These are phyloP conservation scores for Didymella exigua DNA, from an alignment of 2,329 filamentous ascomycete species.

Conservation along the genomic window DNA sequence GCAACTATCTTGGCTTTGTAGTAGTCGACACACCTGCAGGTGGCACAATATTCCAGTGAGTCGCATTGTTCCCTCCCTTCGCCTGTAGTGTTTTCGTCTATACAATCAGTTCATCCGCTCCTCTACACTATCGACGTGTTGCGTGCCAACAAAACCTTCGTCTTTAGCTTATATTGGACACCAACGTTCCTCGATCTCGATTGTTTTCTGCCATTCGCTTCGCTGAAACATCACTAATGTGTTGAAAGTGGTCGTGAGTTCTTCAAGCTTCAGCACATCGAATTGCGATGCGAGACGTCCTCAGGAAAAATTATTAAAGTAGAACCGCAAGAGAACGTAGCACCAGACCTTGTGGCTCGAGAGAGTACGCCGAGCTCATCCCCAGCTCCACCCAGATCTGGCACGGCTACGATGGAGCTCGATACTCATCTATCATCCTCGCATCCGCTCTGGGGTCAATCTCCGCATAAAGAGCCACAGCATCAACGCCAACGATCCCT, in stretches of 20 bases:
- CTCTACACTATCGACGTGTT: not conserved
- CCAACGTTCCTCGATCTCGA: not conserved
- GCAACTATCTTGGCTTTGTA: constrained; percentile 31
- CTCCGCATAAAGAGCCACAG: constrained; percentile 25
- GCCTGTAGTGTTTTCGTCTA: not conserved
- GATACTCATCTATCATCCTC: constrained; percentile 23
- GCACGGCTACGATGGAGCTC: constrained; percentile 36
- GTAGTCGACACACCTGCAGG: constrained; percentile 35
- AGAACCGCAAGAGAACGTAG: constrained; percentile 34
- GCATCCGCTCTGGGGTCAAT: constrained; percentile 22
- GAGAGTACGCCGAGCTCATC: constrained; percentile 27
- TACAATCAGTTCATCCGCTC: not conserved
- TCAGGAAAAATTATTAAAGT: constrained; percentile 30
- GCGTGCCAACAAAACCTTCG: not conserved
- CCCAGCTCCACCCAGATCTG: constrained; percentile 15
- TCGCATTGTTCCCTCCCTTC: constrained; percentile 12
- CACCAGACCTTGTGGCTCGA: constrained; percentile 25
- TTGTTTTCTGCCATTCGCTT: not conserved
- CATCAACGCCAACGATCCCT: constrained; percentile 26
- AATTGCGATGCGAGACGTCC: constrained; percentile 45
- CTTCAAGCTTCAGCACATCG: constrained; percentile 48
- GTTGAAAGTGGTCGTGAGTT: constrained; percentile 44
- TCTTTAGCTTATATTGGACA: not conserved
- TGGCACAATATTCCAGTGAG: constrained; percentile 45
- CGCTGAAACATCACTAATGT: not conserved